Base-by-base conservation (phyloP, 192 early-diverging fungal species). In the Powellomyces hirtus region DNA sequence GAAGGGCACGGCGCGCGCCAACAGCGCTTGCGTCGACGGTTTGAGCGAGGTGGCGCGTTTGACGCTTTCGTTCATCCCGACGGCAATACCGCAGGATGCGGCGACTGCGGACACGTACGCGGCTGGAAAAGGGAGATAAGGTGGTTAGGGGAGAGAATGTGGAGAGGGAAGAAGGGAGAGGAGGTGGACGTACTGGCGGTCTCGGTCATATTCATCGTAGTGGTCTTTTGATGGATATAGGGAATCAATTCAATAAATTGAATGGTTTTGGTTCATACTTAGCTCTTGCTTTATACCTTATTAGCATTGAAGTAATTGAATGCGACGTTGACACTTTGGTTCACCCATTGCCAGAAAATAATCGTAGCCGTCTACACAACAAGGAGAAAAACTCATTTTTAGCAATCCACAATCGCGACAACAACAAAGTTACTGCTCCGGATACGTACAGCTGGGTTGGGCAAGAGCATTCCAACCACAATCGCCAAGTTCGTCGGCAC, bases 231-330 rank as follows among this genome's bases (percentile, higher is more conserved):
- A n/a, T n/a, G n/a, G n/a, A n/a, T n/a, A n/a, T n/a, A n/a, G n/a
- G n/a, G n/a, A n/a, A n/a, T n/a, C n/a, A n/a, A n/a, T n/a, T n/a
- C n/a, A n/a, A n/a, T n/a, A n/a, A n/a, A n/a, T n/a, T n/a, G n/a
- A n/a, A n/a, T n/a, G n/a, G n/a, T n/a, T n/a, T n/a, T n/a, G n/a
- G n/a, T n/a, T n/a, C n/a, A n/a, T n/a, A n/a, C n/a, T n/a, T n/a
- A n/a, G n/a, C n/a, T n/a, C n/a, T n/a, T n/a, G n/a, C n/a, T n/a
- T n/a, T n/a, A n/a, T n/a, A n/a, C n/a, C n/a, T n/a, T 92, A 73
- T 94, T 94, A 6, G 91, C 88, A 68, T 94, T 92, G 36, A 81
- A 81, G 52, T 88, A 92, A 72, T 94, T 94, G 73, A 94, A 87
- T 8, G 90, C 92, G 6, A 92, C 91, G 72, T 94, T 94, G 30